A percentile compares a stretch with the other conserved stretches of the same genome.
Evolutionary conservation across 345 rosid species (phyloP).

Genomic region (Sonneratia alba): DNA sequence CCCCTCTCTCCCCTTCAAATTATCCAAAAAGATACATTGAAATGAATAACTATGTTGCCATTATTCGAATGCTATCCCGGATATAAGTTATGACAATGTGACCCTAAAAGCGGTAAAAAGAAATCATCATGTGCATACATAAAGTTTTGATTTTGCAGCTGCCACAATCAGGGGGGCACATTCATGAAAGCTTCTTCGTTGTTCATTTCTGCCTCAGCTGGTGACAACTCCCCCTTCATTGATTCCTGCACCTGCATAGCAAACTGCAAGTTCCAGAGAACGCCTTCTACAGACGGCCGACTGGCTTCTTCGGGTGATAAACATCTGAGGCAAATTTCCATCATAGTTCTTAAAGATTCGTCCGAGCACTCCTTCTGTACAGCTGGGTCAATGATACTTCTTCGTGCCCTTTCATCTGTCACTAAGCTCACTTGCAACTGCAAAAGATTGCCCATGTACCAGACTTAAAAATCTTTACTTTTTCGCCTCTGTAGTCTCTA

Average conservation of each 20-base stretch:
- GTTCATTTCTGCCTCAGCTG: neutral
- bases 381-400: constrained; percentile 37
- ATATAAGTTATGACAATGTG: neutral
- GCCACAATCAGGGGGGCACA: neutral
- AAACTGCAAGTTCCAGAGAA: constrained; percentile 57
- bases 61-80: neutral
- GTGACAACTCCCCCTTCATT: constrained; percentile 12
- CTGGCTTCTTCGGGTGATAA: constrained; percentile 21
- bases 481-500: neutral
- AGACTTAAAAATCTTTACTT: neutral
- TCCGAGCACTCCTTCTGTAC: constrained; percentile 39
- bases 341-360: constrained; percentile 41
- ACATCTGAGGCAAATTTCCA: constrained; percentile 40
- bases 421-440: constrained; percentile 39
- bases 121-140: neutral
- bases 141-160: neutral
- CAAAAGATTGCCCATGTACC: neutral
- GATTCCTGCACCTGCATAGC: constrained; percentile 47
- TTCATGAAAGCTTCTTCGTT: constrained; percentile 1
- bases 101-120: neutral
- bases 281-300: constrained; percentile 51
- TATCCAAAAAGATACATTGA: neutral
- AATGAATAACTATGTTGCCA: neutral
- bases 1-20: too few relatives aligned
- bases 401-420: constrained; percentile 27